A percentile compares a stretch with the other conserved stretches of the same genome.
These are phyloP conservation scores for Colletotrichum sp. DNA, from an alignment of 2,329 filamentous ascomycete genomes.

Conservation along the genomic window DNA sequence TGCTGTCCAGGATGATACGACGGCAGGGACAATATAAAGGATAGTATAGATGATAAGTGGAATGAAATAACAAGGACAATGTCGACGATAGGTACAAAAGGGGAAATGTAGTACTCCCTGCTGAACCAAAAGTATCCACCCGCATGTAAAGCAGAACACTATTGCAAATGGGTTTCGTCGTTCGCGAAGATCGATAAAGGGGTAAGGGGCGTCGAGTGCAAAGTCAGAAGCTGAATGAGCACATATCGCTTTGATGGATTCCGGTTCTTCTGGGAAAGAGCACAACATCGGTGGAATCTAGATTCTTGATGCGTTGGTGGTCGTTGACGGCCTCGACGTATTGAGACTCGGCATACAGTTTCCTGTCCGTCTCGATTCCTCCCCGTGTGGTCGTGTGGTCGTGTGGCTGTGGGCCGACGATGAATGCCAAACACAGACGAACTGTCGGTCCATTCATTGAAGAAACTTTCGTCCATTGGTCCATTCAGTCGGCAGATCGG, in stretches of 20 bases:
- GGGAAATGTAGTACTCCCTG: not conserved
- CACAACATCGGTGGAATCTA: not conserved
- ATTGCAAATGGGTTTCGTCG: not conserved
- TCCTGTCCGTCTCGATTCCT: not conserved
- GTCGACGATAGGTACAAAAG: not conserved
- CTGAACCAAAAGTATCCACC: not conserved
- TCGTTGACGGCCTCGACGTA: not conserved
- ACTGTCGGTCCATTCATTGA: not conserved
- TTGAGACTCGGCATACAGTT: not conserved
- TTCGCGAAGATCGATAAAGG: not conserved
- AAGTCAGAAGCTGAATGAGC: not conserved
- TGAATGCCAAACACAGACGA: not conserved
- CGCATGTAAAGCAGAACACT: not conserved
- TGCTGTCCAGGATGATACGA: not conserved
- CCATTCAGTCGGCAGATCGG: not conserved
- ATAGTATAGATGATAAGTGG: not conserved
- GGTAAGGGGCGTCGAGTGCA: not conserved
- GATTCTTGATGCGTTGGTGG: not conserved
- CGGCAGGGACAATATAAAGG: not conserved
- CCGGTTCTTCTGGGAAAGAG: not conserved
- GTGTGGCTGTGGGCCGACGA: not conserved
- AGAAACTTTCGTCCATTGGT: not conserved
- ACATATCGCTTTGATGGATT: not conserved
- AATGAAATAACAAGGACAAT: not conserved
- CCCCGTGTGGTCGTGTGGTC: not conserved